Evolutionary conservation across 345 rosid species (phyloP).

Genomic region (Brassica cretica): DNA sequence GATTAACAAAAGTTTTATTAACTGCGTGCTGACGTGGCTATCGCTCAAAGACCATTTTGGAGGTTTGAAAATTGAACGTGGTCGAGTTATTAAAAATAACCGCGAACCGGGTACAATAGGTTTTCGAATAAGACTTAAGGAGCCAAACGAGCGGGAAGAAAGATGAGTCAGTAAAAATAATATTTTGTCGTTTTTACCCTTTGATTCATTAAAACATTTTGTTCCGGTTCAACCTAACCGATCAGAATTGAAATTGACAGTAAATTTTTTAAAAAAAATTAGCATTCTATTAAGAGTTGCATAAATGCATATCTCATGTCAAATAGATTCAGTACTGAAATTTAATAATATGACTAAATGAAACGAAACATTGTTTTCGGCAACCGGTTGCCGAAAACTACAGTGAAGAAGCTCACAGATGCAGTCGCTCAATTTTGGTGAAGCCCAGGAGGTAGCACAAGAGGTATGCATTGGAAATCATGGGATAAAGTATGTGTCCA

Average conservation of each 20-base stretch:
- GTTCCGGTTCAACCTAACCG: conserved; percentile 8
- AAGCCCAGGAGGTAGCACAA: no score
- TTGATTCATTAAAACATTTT: background rate
- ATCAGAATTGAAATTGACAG: background rate
- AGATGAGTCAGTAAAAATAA: background rate
- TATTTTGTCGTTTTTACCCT: conserved; percentile 9
- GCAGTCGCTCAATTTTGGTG: no score
- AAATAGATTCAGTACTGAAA: conserved; percentile 1
- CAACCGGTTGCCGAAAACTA: no score
- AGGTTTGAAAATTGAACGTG: conserved; percentile 23
- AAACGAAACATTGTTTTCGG: conserved; percentile 12
- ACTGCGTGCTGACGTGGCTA: conserved; percentile 32
- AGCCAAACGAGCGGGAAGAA: conserved; percentile 35
- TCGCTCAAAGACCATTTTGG: background rate
- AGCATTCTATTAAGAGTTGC: background rate
- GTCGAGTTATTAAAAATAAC: conserved; percentile 18
- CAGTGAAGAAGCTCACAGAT: no score
- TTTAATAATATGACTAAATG: conserved; percentile 4
- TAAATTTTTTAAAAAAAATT: background rate
- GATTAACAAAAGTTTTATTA: background rate
- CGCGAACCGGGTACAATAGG: conserved; percentile 19
- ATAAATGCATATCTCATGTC: background rate
- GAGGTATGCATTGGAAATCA: no score
- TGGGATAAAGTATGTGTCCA: no score
- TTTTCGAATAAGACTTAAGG: conserved; percentile 12